phyloP scores from a whole-genome alignment of 306 rosid genomes.

The Hylodesmum podocarpum region DNA sequence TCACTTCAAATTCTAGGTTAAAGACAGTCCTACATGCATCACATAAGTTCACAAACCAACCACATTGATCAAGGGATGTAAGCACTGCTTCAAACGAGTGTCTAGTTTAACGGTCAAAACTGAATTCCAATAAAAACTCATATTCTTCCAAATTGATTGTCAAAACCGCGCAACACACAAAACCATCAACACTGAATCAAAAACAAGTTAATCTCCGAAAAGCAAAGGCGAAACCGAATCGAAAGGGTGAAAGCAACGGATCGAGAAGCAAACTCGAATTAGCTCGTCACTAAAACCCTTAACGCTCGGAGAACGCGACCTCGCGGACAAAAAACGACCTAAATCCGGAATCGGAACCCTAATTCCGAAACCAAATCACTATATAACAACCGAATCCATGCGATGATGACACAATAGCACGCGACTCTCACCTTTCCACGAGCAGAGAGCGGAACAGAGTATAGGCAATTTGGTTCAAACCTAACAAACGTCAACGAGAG shows the following conservation, averaged over 20 bases:
- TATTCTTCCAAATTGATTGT: slow-evolving; percentile 23
- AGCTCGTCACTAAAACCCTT: slow-evolving; percentile 64
- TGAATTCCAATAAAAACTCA: slow-evolving; percentile 34
- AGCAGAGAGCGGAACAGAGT: slow-evolving; percentile 26
- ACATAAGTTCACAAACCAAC: slow-evolving; percentile 11
- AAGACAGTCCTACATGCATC: background rate
- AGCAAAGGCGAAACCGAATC: slow-evolving; percentile 34
- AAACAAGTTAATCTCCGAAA: slow-evolving; percentile 32
- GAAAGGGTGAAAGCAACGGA: slow-evolving; percentile 46
- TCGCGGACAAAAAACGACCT: slow-evolving; percentile 36
- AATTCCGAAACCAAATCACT: slow-evolving; percentile 38
- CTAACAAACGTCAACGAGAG: slow-evolving; percentile 4
- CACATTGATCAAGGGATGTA: slow-evolving; percentile 21
- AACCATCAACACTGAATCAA: slow-evolving; percentile 30
- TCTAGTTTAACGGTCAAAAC: slow-evolving; percentile 38
- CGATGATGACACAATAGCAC: slow-evolving; percentile 37
- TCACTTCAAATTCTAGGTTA: slow-evolving; percentile 32
- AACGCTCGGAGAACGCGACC: slow-evolving; percentile 40
- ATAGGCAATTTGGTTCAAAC: slow-evolving; percentile 38
- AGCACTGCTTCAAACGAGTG: slow-evolving; percentile 30
- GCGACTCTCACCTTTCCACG: slow-evolving; percentile 56
- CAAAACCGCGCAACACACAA: slow-evolving; percentile 34
- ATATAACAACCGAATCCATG: slow-evolving; percentile 46
- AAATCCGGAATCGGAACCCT: slow-evolving; percentile 57
- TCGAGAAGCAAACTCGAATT: slow-evolving; percentile 54